Base-by-base conservation (phyloP, 768 basidiomycete species). In the Suillus clintonianus region DNA sequence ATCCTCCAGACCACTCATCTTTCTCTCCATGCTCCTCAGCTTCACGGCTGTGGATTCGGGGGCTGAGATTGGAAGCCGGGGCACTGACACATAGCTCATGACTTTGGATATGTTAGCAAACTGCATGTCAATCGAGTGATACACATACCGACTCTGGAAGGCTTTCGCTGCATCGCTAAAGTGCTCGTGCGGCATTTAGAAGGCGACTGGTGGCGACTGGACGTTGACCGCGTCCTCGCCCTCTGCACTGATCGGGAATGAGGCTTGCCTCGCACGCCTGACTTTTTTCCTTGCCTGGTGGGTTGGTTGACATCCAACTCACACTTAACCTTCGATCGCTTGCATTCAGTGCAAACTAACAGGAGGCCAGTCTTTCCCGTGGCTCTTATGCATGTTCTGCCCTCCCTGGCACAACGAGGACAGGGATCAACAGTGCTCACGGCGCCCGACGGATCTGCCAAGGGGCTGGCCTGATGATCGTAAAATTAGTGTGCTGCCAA, bases 31-130 rank as follows among this genome's bases (percentile, higher is more conserved):
- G 19, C 11, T 53, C 1, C 19, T 34, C 11, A 53, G 32, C 32
- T 34, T n/a, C 32, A 34, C 11, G 32, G 19, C 7, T 53, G 19
- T 11, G 19, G 32, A 36, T 11, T 51, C 30, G 19, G 51, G 19
- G 32, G 19, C 51, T 53, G 30, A 13, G 32, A n/a, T 34, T 3
- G 19, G 5, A 34, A 53, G 51, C 51, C 11, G 51, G 30, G 51
- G 51, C 32, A 53, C 51, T 34, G n/a, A 37, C 54, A 55, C 54
- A 55, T 55, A 10, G 36, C 22, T 55, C 54, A 55, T 55, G 36
- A 55, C 54, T 55, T 53, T 37, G 22, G 15, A 8, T 22, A 3
- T 10, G 1, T 55, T 24, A 55, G 36, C 15, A 2, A 24, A 55
- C 14, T 55, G 14, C 22, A 15, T 55, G 36, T 37, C 15, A 55